Base-by-base conservation (phyloP, 371 early-diverging fungal genomes). In the Blakeslea trispora region DNA sequence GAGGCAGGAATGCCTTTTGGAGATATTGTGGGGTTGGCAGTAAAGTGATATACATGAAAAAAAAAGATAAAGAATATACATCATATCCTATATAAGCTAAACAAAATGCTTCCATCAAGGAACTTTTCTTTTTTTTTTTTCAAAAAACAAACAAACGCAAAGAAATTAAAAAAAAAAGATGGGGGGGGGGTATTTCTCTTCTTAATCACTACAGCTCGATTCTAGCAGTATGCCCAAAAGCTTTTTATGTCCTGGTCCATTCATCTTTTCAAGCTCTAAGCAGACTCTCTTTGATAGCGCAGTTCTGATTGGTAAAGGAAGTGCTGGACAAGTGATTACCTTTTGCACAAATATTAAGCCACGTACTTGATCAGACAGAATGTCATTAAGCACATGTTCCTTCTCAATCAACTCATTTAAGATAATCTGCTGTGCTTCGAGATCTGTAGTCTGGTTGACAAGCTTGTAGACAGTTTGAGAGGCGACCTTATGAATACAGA, bases 401-500 rank as follows among this genome's bases (percentile, higher is more conserved):
- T 14, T 23, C 18, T 61, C 42, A 1, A 55, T 32, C 17, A 74
- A 31, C 6, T 45, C 32, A 1, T 57, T 50, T 9, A 75, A 50
- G 2, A 78, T 45, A 0, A 45, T 32, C 0, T 61, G 47, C 28
- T 71, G 71, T 22, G 79, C 73, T 21, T 55, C 31, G 17, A 17
- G 34, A 39, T 98, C 98, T 24, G 82, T 63, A 6, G 84, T 66
- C 72, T 98, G 98, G 61, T 89, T 93, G 28, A 95, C 83, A 15
- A 98, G 71, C 70, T 96, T 96, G 55, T 92, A 79, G 35, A 96
- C 68, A 13, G 91, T 87, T 18, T 89, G 75, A 2, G 91, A 87
- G 4, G 93, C 95, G 15, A 96, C 73, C 78, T 97, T 98, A 75
- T 96, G 95, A 5, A 86, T 87, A 32, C 91, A 92, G 19, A 97